Conservation (phyloP, 768 basidiomycete species). For the Leucocoprinus birnbaumii region DNA sequence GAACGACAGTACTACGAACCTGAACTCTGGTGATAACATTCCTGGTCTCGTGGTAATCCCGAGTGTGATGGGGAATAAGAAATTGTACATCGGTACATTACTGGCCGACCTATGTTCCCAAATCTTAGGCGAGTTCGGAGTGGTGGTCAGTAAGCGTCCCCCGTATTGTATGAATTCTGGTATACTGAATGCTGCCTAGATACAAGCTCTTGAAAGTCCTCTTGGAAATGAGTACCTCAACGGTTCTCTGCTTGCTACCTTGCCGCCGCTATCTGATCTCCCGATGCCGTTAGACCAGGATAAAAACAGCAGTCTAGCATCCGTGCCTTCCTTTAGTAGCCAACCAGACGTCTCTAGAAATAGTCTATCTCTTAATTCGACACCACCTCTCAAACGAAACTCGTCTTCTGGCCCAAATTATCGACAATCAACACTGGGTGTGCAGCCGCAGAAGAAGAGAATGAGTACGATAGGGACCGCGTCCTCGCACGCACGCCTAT, state of each 20-base stretch:
- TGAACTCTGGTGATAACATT: slow-evolving; percentile 52
- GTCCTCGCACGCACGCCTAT: slow-evolving; percentile 81
- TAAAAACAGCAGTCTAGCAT: slow-evolving; percentile 28
- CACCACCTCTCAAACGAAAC: slow-evolving; percentile 50
- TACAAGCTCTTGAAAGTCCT: slow-evolving; percentile 76
- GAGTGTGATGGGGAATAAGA: slow-evolving; percentile 83
- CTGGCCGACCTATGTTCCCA: slow-evolving; percentile 88
- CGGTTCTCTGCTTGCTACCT: slow-evolving; percentile 56
- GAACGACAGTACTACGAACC: slow-evolving; percentile 51
- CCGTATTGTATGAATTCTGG: neutral
- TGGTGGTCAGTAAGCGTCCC: slow-evolving; percentile 54
- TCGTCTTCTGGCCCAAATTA: slow-evolving; percentile 44
- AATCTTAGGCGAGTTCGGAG: slow-evolving; percentile 82
- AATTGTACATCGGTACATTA: slow-evolving; percentile 82
- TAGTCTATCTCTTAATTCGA: slow-evolving; percentile 32
- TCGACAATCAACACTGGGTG: slow-evolving; percentile 51
- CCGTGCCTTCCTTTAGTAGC: slow-evolving; percentile 48
- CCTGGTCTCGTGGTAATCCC: slow-evolving; percentile 78
- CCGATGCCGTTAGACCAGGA: slow-evolving; percentile 57
- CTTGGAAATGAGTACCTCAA: slow-evolving; percentile 86
- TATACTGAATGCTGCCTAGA: slow-evolving; percentile 37
- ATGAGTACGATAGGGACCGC: slow-evolving; percentile 60
- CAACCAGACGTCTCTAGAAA: slow-evolving; percentile 51
- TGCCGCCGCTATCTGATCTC: slow-evolving; percentile 61
- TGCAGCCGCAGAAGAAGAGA: slow-evolving; percentile 56